These are phyloP conservation scores for Pseudomicrostroma phylloplanum DNA, from an alignment of 1,284 basidiomycete genomes.

Conservation along the genomic window DNA sequence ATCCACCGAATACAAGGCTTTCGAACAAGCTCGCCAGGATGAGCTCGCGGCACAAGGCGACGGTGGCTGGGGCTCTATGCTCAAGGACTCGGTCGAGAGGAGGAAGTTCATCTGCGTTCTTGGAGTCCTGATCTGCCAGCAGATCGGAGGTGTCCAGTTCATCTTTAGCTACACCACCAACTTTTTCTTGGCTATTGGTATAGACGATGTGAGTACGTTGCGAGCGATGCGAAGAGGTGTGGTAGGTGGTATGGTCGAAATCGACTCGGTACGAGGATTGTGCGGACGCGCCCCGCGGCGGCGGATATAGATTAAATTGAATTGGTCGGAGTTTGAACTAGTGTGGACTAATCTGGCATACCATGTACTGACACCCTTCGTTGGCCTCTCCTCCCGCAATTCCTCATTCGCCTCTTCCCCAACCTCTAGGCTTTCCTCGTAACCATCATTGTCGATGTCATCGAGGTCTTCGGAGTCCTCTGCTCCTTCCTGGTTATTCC, in stretches of 20 bases:
- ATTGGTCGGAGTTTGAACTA: no score
- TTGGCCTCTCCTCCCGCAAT: no score
- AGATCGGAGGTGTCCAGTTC: conserved; percentile 40
- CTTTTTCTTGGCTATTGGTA: conserved; percentile 25
- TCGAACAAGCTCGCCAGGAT: conserved; percentile 52
- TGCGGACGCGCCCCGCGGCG: no score
- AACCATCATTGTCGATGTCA: conserved; percentile 49
- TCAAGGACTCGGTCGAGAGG: conserved; percentile 39
- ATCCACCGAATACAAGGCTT: conserved; percentile 43
- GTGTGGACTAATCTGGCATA: no score
- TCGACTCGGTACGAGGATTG: no score
- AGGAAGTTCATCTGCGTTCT: conserved; percentile 52
- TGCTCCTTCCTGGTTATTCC: conserved; percentile 53
- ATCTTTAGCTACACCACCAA: conserved; percentile 52
- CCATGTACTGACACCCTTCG: no score
- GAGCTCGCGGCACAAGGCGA: conserved; percentile 49
- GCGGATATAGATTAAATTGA: no score
- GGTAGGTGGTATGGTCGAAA: no score
- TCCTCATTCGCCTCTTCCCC: conserved; percentile 13
- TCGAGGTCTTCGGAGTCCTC: conserved; percentile 53
- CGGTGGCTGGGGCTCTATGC: conserved; percentile 52
- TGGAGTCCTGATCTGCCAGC: conserved; percentile 47
- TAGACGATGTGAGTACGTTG: background rate
- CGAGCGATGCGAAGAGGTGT: no score
- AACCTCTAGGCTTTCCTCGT: conserved; percentile 51